A percentile compares a stretch with the other conserved stretches of the same genome.
These are phyloP conservation scores for Diplocarpon rosae DNA, from an alignment of 2,329 filamentous ascomycete species.

Conservation along the genomic window DNA sequence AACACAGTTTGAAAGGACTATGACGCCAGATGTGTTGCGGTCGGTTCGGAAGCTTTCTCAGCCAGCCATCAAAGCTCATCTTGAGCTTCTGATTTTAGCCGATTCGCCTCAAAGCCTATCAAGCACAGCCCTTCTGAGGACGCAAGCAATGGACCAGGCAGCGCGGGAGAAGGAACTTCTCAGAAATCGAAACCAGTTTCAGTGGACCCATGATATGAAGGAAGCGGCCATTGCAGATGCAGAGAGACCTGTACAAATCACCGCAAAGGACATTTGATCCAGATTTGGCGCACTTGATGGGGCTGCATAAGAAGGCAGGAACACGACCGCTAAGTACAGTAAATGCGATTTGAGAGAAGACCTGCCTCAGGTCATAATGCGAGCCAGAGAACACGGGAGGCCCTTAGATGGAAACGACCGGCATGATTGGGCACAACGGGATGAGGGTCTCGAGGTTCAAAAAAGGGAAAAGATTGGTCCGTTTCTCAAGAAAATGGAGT, in stretches of 20 bases:
- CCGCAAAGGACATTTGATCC: conserved; percentile 29
- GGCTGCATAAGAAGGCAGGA: too few species aligned
- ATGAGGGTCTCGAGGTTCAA: conserved; percentile 24
- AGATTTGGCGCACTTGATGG: too few species aligned
- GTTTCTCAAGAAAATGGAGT: conserved; percentile 35
- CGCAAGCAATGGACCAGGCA: conserved; percentile 19
- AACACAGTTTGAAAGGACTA: conserved; percentile 42
- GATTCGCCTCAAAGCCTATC: conserved; percentile 9
- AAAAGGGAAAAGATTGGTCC: conserved; percentile 17
- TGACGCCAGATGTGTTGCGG: conserved; percentile 34
- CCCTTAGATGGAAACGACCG: conserved; percentile 14
- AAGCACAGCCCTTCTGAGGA: conserved; percentile 12
- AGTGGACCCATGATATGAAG: conserved; percentile 30
- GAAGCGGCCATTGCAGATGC: conserved; percentile 27
- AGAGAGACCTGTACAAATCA: conserved; percentile 21
- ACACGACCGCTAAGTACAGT: too few species aligned
- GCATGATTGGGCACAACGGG: conserved; percentile 47
- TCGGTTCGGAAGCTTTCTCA: conserved; percentile 36
- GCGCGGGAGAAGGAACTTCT: conserved; percentile 29
- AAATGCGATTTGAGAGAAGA: too few species aligned
- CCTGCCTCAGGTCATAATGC: too few species aligned
- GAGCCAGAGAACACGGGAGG: too few species aligned
- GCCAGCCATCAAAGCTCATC: conserved; percentile 32
- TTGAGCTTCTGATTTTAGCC: conserved; percentile 26
- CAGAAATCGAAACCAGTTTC: conserved; percentile 35